Evolutionary conservation across 306 rosid species (phyloP).

Genomic region (Rosa rugosa): DNA sequence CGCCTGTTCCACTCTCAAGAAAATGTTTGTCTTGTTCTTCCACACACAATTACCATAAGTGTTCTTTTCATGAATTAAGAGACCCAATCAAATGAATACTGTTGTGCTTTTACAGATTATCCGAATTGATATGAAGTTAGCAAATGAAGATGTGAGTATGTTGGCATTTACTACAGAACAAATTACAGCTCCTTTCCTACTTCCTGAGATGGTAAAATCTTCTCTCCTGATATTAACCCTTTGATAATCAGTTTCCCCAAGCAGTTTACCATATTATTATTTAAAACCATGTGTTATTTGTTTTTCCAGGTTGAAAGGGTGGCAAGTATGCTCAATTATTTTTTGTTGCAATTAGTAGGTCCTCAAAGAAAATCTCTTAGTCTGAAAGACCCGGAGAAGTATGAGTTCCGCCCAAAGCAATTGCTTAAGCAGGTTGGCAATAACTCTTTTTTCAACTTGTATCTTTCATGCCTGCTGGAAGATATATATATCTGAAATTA

Average conservation of each 20-base stretch:
- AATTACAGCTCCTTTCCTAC: slow-evolving; percentile 92
- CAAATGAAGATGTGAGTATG: slow-evolving; percentile 96
- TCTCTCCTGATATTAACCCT: slow-evolving; percentile 10
- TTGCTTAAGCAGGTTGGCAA: slow-evolving; percentile 85
- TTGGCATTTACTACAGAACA: slow-evolving; percentile 92
- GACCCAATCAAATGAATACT: slow-evolving; percentile 29
- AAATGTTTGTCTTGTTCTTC: slow-evolving; percentile 60
- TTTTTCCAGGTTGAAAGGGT: slow-evolving; percentile 85
- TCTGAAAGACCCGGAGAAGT: slow-evolving; percentile 96
- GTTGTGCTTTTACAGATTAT: slow-evolving; percentile 61
- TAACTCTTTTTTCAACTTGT: background rate
- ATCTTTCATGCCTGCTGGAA: slow-evolving; percentile 13
- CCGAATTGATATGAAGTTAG: slow-evolving; percentile 94
- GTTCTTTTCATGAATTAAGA: slow-evolving; percentile 14
- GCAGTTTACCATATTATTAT: slow-evolving; percentile 1
- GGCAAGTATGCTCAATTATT: slow-evolving; percentile 99
- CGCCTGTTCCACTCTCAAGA: slow-evolving; percentile 92
- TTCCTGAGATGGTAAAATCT: slow-evolving; percentile 89
- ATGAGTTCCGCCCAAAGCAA: slow-evolving; percentile 92
- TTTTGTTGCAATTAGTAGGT: slow-evolving; percentile 92
- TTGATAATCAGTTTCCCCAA: background rate
- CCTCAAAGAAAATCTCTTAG: slow-evolving; percentile 94
- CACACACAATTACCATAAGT: slow-evolving; percentile 1
- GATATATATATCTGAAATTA: background rate
- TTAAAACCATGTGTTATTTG: background rate